Evolutionary conservation across 2,329 filamentous ascomycete species (phyloP).

Genomic region (Paraphaeosphaeria minitans): DNA sequence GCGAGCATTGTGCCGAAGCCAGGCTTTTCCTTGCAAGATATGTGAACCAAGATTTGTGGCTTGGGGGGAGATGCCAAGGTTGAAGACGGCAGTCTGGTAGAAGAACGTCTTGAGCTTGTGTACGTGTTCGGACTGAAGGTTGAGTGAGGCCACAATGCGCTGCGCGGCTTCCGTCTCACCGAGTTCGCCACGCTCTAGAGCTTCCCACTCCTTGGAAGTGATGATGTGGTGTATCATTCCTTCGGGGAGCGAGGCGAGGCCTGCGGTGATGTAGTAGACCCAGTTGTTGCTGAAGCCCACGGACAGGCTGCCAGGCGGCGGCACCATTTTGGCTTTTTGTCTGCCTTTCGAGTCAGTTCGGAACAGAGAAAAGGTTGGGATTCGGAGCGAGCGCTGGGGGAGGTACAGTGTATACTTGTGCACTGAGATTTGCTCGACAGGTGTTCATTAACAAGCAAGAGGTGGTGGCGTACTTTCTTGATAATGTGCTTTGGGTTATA

Average conservation of each 20-base stretch:
- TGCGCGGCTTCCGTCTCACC: constrained; percentile 24
- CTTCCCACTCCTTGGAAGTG: constrained; percentile 33
- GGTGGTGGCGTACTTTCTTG: too few species aligned
- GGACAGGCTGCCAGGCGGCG: constrained; percentile 25
- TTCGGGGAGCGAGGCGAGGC: constrained; percentile 27
- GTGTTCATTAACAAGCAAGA: too few species aligned
- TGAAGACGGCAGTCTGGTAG: constrained; percentile 38
- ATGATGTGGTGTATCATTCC: constrained; percentile 29
- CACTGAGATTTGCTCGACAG: too few species aligned
- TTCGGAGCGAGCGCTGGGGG: too few species aligned
- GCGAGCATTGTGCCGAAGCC: constrained; percentile 23
- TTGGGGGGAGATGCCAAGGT: constrained; percentile 18
- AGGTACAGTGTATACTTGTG: too few species aligned
- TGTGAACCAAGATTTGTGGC: constrained; percentile 26
- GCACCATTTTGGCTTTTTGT: background rate
- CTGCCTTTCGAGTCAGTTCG: background rate
- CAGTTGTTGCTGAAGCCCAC: constrained; percentile 46
- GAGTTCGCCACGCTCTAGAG: constrained; percentile 34
- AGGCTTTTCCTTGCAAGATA: constrained; percentile 22
- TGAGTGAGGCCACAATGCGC: constrained; percentile 27
- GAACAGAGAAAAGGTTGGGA: background rate
- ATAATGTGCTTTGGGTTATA: too few species aligned
- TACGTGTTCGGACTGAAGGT: constrained; percentile 28
- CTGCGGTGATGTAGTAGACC: constrained; percentile 39
- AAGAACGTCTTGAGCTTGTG: constrained; percentile 45